Percentiles rank a stretch among this genome's conserved stretches.
These are phyloP conservation scores for Clavariopsis aquatica DNA, from an alignment of 495 filamentous ascomycete genomes.

Conservation along the genomic window DNA sequence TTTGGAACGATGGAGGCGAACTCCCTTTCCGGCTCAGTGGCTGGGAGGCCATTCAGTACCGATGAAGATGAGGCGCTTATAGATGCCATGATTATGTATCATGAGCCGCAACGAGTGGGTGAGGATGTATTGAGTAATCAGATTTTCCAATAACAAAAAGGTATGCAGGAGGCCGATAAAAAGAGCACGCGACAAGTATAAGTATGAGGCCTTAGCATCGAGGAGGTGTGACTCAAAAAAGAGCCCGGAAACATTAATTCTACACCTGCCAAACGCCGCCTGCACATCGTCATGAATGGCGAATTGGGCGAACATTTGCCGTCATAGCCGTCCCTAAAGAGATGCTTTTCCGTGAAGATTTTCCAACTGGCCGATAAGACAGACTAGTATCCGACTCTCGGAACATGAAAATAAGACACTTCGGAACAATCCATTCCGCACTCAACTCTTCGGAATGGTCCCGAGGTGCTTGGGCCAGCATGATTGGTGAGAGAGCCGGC, in stretches of 20 bases:
- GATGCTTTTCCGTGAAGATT: constrained; percentile 29
- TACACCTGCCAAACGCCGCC: neutral
- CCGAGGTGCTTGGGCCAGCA: neutral
- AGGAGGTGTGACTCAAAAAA: constrained; percentile 8
- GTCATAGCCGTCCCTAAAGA: constrained; percentile 28
- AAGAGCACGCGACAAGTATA: neutral
- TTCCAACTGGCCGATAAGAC: constrained; percentile 11
- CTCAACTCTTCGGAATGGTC: neutral
- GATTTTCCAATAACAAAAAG: neutral
- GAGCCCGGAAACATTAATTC: neutral
- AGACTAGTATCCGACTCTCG: neutral
- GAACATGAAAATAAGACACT: neutral
- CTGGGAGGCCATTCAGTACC: neutral
- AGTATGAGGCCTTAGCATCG: neutral
- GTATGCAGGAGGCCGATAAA: neutral
- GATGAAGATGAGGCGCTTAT: constrained; percentile 2
- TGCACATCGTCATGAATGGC: neutral
- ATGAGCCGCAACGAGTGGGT: neutral
- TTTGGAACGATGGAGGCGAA: constrained; percentile 17
- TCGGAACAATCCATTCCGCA: constrained; percentile 11
- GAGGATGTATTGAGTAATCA: neutral
- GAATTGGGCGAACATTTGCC: constrained; percentile 7
- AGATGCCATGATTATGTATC: constrained; percentile 23
- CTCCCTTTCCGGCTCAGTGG: constrained; percentile 27
- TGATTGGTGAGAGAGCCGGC: constrained; percentile 11